Conservation (phyloP, 2,329 filamentous ascomycete species). For the Calonectria hongkongensis region DNA sequence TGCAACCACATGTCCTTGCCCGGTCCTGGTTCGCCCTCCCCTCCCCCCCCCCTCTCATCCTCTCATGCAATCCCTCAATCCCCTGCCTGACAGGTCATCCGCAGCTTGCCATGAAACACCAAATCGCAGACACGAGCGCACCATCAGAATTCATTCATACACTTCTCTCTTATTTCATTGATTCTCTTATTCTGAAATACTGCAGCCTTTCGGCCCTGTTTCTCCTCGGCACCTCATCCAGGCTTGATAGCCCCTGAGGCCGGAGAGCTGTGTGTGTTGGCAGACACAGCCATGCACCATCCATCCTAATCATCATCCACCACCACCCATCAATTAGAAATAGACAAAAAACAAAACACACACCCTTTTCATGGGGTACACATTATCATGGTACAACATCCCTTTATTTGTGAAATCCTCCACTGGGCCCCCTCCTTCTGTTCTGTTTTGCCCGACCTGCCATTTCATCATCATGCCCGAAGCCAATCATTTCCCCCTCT, state of each 20-base stretch:
- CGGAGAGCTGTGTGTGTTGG: constrained; percentile 48
- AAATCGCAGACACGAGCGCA: constrained; percentile 17
- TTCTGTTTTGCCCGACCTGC: constrained; percentile 47
- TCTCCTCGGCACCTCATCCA: constrained; percentile 47
- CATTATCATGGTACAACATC: constrained; percentile 50
- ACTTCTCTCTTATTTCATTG: constrained; percentile 24
- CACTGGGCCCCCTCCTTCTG: constrained; percentile 37
- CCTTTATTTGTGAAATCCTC: constrained; percentile 43
- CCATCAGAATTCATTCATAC: constrained; percentile 6
- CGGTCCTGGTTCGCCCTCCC: constrained; percentile 17
- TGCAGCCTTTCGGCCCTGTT: constrained; percentile 1
- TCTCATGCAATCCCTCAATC: constrained; percentile 22
- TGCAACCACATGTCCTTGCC: background rate
- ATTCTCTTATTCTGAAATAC: constrained; percentile 1
- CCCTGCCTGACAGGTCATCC: constrained; percentile 5
- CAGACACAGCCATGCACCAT: constrained; percentile 44
- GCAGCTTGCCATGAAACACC: constrained; percentile 22
- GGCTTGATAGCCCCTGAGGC: constrained; percentile 39
- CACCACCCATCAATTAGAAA: constrained; percentile 27
- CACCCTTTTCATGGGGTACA: constrained; percentile 39
- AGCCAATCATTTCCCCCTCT: constrained; percentile 42
- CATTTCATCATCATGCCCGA: constrained; percentile 30
- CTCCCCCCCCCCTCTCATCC: background rate
- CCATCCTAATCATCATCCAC: constrained; percentile 25
- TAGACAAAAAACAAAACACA: constrained; percentile 21